These are phyloP conservation scores for Colletotrichum chrysophilum DNA, from an alignment of 2,329 filamentous ascomycete species.

Conservation along the genomic window DNA sequence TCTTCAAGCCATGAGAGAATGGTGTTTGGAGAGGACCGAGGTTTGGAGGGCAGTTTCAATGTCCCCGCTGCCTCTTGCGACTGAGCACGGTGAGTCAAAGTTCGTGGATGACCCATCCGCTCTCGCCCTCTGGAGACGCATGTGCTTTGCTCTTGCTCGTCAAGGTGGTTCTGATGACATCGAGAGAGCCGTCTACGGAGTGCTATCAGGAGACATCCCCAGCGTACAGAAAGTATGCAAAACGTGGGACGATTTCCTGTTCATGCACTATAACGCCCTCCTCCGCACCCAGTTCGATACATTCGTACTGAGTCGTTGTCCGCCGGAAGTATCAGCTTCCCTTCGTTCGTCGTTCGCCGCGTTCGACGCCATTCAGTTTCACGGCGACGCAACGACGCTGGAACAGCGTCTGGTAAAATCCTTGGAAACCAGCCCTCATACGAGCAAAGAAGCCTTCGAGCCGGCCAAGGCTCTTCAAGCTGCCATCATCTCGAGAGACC, in stretches of 20 bases:
- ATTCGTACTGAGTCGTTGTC: constrained; percentile 65
- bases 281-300: constrained; percentile 80
- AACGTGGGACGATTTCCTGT: constrained; percentile 86
- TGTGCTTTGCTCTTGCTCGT: constrained; percentile 75
- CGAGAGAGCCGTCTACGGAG: constrained; percentile 87
- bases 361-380: constrained; percentile 69
- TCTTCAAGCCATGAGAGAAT: constrained; percentile 77
- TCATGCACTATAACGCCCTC: constrained; percentile 86
- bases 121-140: constrained; percentile 75
- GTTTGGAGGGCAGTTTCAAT: constrained; percentile 88
- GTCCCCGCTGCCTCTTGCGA: constrained; percentile 70
- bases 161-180: constrained; percentile 75
- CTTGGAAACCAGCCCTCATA: constrained; percentile 62
- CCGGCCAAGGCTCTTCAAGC: constrained; percentile 80
- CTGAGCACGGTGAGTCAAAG: constrained; percentile 41
- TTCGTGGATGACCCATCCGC: constrained; percentile 49
- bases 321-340: constrained; percentile 57
- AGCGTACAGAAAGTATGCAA: constrained; percentile 79
- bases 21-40: constrained; percentile 86
- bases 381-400: constrained; percentile 59
- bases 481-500: constrained; percentile 70
- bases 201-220: constrained; percentile 83
- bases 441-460: constrained; percentile 62
- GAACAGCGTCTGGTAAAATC: constrained; percentile 64
- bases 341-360: constrained; percentile 64